Percentiles rank a stretch among this genome's conserved stretches.
Evolutionary conservation across 805 yeast species (phyloP).

Genomic region (Candida boidinii): DNA sequence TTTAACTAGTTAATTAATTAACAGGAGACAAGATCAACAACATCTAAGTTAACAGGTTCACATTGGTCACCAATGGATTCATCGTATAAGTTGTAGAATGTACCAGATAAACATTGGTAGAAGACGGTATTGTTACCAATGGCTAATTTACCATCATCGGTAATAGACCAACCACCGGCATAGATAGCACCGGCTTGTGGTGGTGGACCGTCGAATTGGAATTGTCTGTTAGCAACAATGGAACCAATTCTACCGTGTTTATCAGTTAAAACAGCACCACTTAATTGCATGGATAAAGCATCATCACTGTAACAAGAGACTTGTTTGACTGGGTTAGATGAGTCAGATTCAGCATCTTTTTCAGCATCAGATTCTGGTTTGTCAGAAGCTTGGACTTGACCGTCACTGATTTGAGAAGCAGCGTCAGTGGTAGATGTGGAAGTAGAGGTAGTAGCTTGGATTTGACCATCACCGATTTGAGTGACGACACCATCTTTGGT

Average conservation of each 20-base stretch:
- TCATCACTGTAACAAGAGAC: conserved; percentile 27
- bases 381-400: conserved; percentile 44
- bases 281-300: conserved; percentile 36
- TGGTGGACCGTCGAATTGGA: conserved; percentile 61
- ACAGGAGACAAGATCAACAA: conserved; percentile 38
- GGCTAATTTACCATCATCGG: conserved; percentile 37
- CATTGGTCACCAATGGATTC: conserved; percentile 38
- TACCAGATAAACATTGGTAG: conserved; percentile 50
- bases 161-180: conserved; percentile 44
- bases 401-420: conserved; percentile 48
- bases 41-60: conserved; percentile 32
- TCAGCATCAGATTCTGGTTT: conserved; percentile 23
- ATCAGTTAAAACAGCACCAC: conserved; percentile 35
- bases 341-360: conserved; percentile 7
- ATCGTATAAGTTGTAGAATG: conserved; percentile 50
- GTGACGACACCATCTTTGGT: conserved; percentile 22
- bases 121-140: conserved; percentile 39
- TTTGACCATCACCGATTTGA: conserved; percentile 39
- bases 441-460: conserved; percentile 28
- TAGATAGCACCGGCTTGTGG: conserved; percentile 52
- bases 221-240: conserved; percentile 54
- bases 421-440: conserved; percentile 22
- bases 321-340: conserved; percentile 11
- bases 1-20: conserved; percentile 17
- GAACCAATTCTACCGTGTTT: conserved; percentile 45